Percentiles rank a stretch among this genome's conserved stretches.
phyloP scores from a whole-genome alignment of 352 stramenopile species.

The Phytophthora rubi region DNA sequence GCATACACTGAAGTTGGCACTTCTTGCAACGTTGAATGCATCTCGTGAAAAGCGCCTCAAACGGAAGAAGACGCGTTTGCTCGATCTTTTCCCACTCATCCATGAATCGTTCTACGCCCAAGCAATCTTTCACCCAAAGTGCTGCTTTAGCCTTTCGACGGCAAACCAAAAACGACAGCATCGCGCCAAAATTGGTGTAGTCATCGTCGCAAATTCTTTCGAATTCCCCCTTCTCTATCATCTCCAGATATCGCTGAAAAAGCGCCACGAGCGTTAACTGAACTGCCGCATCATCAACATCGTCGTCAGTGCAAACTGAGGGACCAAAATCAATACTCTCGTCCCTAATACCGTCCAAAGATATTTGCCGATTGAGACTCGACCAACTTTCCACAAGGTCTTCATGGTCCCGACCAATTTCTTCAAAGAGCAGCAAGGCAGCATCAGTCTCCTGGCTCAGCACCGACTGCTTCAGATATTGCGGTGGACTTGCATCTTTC shows the following conservation, averaged over 20 bases:
- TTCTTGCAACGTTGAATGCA: background rate
- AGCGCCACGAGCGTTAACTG: background rate
- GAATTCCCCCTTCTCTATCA: background rate
- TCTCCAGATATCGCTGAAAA: background rate
- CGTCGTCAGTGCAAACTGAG: background rate
- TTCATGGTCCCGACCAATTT: background rate
- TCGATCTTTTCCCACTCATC: background rate
- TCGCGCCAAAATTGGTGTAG: background rate
- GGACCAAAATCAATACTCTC: background rate
- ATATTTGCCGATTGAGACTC: background rate
- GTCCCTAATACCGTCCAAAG: background rate
- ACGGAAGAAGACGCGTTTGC: background rate
- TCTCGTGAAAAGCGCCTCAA: background rate
- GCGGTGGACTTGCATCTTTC: background rate
- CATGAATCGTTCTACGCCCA: background rate
- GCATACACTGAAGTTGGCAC: slow-evolving; percentile 1
- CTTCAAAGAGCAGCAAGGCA: background rate
- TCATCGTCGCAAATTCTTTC: background rate
- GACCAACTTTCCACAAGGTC: background rate
- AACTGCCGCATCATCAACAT: background rate
- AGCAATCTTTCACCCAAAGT: background rate
- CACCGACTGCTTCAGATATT: background rate
- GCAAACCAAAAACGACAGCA: background rate
- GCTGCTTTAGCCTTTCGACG: background rate
- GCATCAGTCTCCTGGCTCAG: background rate